Percentiles rank a stretch among this genome's conserved stretches.
Conservation (phyloP, 2,329 filamentous ascomycete genomes). For the Graphiopsis chlorocephala region DNA sequence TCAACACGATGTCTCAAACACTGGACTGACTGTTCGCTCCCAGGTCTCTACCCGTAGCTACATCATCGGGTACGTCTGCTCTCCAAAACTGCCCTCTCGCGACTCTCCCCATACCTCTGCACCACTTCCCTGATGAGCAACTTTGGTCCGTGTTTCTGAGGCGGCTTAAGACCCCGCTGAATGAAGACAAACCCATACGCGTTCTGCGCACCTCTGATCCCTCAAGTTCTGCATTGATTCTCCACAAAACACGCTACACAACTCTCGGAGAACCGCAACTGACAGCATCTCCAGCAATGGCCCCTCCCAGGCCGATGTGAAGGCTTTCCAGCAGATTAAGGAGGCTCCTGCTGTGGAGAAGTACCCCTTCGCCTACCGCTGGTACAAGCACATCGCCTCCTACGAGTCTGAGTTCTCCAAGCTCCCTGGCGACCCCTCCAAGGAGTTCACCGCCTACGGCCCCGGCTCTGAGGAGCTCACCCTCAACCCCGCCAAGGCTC, state of each 20-base stretch:
- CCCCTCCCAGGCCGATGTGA: conserved; percentile 93
- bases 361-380: conserved; percentile 91
- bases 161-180: conserved; percentile 84
- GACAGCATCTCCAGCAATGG: conserved; percentile 47
- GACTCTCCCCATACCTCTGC: conserved; percentile 21
- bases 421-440: conserved; percentile 85
- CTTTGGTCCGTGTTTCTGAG: conserved; percentile 96
- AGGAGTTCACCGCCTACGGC: conserved; percentile 86
- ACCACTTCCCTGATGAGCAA: conserved; percentile 66
- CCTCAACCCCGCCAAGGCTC: conserved; percentile 81
- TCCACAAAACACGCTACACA: conserved; percentile 18
- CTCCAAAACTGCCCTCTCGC: conserved; percentile 14
- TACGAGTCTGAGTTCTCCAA: conserved; percentile 90
- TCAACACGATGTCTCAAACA: too few species aligned
- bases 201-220: conserved; percentile 73
- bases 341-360: conserved; percentile 73
- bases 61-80: conserved; percentile 72
- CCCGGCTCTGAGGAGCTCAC: conserved; percentile 76
- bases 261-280: conserved; percentile 15
- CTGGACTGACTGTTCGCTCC: too few species aligned
- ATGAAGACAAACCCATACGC: conserved; percentile 74
- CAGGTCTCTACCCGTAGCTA: conserved; percentile 68
- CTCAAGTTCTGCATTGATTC: conserved; percentile 11
- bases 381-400: conserved; percentile 97
- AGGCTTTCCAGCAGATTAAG: conserved; percentile 86